Percentiles rank a stretch among this genome's conserved stretches.
Evolutionary conservation across 192 early-diverging fungal genomes (phyloP).

Genomic region (Coemansia sp.): DNA sequence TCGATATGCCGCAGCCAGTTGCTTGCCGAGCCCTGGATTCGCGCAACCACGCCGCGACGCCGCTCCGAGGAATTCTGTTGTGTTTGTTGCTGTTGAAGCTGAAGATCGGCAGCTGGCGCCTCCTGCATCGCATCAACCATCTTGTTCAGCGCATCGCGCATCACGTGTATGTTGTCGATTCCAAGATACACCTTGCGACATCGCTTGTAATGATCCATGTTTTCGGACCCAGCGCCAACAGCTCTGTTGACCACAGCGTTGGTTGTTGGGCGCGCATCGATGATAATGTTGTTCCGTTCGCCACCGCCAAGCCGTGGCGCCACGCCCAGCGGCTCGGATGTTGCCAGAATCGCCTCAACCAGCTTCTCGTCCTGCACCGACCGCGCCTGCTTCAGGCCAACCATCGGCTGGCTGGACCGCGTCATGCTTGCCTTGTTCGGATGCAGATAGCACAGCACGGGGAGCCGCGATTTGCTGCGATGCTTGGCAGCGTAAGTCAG

Average conservation of each 20-base stretch:
- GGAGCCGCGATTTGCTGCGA: conserved; percentile 87
- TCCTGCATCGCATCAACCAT: conserved; percentile 63
- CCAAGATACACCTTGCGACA: conserved; percentile 86
- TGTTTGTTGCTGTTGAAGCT: no score
- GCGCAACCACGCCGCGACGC: conserved; percentile 50
- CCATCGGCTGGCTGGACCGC: conserved; percentile 91
- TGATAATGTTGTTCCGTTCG: conserved; percentile 78
- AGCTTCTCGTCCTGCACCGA: conserved; percentile 98
- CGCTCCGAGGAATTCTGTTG: conserved; percentile 5
- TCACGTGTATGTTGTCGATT: conserved; percentile 98
- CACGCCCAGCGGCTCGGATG: conserved; percentile 51
- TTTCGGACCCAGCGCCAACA: conserved; percentile 93
- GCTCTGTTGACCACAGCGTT: conserved; percentile 93
- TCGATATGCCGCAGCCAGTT: conserved; percentile 89
- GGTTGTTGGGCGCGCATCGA: conserved; percentile 92
- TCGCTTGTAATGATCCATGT: conserved; percentile 87
- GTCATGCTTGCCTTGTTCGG: conserved; percentile 86
- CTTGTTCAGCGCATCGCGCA: conserved; percentile 83
- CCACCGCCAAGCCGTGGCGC: conserved; percentile 44
- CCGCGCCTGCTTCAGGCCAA: conserved; percentile 90
- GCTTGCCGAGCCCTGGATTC: conserved; percentile 62
- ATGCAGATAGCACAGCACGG: conserved; percentile 88
- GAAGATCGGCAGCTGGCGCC: no score
- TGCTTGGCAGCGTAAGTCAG: conserved; percentile 86
- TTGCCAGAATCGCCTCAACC: conserved; percentile 85